These are phyloP conservation scores for Oryza meridionalis DNA, from an alignment of 176 grass and related monocot genomes.

Conservation along the genomic window DNA sequence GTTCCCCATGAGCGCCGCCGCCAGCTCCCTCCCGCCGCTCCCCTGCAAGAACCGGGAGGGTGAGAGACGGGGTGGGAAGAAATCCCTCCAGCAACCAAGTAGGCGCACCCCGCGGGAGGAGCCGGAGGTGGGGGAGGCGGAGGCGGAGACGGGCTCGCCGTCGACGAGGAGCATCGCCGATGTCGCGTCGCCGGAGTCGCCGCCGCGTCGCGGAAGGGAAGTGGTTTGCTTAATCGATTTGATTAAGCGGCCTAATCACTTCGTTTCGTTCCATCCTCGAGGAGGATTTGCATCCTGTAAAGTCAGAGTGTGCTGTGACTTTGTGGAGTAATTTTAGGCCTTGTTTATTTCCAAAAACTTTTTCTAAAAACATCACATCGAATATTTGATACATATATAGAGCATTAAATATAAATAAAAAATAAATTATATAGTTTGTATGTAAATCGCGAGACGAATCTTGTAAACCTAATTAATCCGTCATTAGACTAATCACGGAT, in stretches of 20 bases:
- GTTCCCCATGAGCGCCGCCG: slow-evolving; percentile 56
- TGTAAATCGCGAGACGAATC: too few species aligned
- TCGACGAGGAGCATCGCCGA: slow-evolving; percentile 75
- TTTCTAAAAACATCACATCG: too few species aligned
- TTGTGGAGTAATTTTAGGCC: too few species aligned
- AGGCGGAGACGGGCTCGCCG: slow-evolving; percentile 45
- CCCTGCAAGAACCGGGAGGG: slow-evolving; percentile 17
- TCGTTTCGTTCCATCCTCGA: background rate
- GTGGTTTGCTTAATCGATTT: background rate
- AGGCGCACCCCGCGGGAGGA: slow-evolving; percentile 8
- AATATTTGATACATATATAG: too few species aligned
- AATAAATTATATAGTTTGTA: too few species aligned
- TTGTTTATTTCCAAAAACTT: too few species aligned
- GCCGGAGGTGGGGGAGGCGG: slow-evolving; percentile 36
- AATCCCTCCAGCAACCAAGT: background rate
- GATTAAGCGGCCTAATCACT: background rate
- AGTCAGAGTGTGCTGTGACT: too few species aligned
- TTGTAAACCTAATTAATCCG: too few species aligned
- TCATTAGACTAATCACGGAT: too few species aligned
- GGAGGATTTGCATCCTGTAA: too few species aligned
- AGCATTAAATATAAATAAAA: too few species aligned
- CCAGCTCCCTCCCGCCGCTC: slow-evolving; percentile 49
- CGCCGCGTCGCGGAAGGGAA: background rate
- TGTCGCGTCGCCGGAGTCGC: background rate
- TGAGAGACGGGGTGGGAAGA: slow-evolving; percentile 17